Evolutionary conservation across 176 grass and related monocot genomes (phyloP).

Genomic region (Ampelocalamus luodianensis): DNA sequence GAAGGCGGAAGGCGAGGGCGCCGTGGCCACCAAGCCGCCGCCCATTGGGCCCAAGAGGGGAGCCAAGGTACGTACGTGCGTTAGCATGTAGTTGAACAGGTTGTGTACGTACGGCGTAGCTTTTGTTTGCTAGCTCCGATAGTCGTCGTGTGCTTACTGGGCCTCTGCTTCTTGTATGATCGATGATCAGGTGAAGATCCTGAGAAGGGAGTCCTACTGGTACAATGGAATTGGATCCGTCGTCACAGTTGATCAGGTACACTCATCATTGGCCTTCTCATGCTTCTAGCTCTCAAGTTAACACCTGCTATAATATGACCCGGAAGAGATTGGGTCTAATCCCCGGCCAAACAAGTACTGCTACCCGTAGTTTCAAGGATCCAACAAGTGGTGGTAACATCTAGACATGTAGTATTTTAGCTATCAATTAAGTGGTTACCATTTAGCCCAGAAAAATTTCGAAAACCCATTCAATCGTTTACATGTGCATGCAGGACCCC

Average conservation of each 20-base stretch:
- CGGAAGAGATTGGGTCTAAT: no score
- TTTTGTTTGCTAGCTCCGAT: no score
- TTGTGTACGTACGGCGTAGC: no score
- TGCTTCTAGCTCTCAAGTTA: not conserved
- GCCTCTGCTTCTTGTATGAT: not conserved
- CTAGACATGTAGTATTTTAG: no score
- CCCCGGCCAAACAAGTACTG: no score
- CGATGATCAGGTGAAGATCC: slow-evolving; percentile 81
- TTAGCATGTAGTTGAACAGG: not conserved
- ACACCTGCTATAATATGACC: no score
- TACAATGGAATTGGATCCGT: slow-evolving; percentile 84
- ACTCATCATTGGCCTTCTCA: not conserved
- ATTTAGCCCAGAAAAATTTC: no score
- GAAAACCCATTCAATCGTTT: not conserved
- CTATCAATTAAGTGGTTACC: no score
- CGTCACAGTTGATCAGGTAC: slow-evolving; percentile 86
- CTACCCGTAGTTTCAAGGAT: no score
- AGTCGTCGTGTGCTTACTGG: no score
- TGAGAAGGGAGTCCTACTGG: slow-evolving; percentile 95
- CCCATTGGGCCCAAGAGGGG: slow-evolving; percentile 88
- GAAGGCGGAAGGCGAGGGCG: slow-evolving; percentile 29
- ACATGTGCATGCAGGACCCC: slow-evolving; percentile 55
- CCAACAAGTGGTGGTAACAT: no score
- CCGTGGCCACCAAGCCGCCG: slow-evolving; percentile 65
- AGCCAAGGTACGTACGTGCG: slow-evolving; percentile 45